Percentiles rank a stretch among this genome's conserved stretches.
These are phyloP conservation scores for Myriosclerotinia scirpicola DNA, from an alignment of 2,329 filamentous ascomycete genomes.

Conservation along the genomic window DNA sequence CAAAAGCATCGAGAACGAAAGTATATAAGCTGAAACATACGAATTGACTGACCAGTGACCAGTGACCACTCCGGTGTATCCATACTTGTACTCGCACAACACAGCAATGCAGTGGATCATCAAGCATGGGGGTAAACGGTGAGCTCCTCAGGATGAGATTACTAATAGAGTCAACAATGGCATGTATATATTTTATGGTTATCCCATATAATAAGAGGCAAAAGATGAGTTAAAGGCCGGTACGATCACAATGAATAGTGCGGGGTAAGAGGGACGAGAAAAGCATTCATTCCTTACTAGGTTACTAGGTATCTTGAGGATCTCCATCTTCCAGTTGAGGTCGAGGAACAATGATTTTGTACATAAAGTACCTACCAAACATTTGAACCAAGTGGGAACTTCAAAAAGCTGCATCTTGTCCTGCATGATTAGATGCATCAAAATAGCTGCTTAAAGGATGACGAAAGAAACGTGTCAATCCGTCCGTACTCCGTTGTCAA, in stretches of 20 bases:
- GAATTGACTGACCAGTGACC: background rate
- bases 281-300: background rate
- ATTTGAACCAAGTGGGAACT: constrained; percentile 14
- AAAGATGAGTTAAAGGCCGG: background rate
- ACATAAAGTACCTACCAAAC: background rate
- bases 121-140: constrained; percentile 5
- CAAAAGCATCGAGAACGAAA: background rate
- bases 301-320: background rate
- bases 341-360: constrained; percentile 10
- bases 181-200: background rate
- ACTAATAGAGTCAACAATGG: background rate
- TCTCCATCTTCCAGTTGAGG: background rate
- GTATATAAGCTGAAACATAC: background rate
- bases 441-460: constrained; percentile 3
- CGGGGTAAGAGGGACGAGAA: constrained; percentile 5
- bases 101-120: background rate
- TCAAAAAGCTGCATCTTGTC: constrained; percentile 3
- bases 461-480: constrained; percentile 16
- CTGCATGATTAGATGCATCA: constrained; percentile 9
- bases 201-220: background rate
- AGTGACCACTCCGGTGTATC: background rate
- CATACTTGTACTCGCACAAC: constrained; percentile 4
- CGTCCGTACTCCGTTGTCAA: background rate
- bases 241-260: background rate
- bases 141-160: background rate